Evolutionary conservation across 2,329 filamentous ascomycete species (phyloP).

Genomic region (Corinectria fuckeliana): DNA sequence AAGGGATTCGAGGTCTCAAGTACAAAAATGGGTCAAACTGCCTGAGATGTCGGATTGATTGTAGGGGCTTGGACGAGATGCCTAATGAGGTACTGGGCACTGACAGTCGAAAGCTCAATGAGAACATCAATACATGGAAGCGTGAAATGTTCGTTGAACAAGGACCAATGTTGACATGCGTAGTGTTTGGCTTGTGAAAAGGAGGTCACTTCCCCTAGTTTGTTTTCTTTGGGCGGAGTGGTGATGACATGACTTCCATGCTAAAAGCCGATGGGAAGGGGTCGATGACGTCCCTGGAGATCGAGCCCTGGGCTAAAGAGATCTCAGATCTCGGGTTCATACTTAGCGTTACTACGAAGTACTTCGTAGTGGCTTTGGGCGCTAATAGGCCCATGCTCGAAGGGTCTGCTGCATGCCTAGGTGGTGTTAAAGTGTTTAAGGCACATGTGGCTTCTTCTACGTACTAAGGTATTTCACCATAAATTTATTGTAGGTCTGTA

Average conservation of each 20-base stretch:
- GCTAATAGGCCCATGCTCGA: background rate
- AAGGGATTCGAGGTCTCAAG: background rate
- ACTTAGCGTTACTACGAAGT: constrained; percentile 7
- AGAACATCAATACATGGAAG: background rate
- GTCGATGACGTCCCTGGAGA: constrained; percentile 41
- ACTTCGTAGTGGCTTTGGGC: constrained; percentile 5
- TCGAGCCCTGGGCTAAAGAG: constrained; percentile 33
- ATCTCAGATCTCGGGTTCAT: constrained; percentile 29
- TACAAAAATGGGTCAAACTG: background rate
- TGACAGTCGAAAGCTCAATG: background rate
- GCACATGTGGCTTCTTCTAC: no score
- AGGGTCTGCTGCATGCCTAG: no score
- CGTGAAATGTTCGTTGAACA: background rate
- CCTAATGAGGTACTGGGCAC: background rate
- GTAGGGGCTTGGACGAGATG: background rate
- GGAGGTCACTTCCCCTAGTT: background rate
- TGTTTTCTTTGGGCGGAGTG: constrained; percentile 18
- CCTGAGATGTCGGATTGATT: background rate
- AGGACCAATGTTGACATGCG: background rate
- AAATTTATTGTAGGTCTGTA: no score
- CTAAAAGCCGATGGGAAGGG: constrained; percentile 40
- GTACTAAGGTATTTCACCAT: no score
- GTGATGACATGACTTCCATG: constrained; percentile 38
- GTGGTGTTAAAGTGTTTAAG: no score
- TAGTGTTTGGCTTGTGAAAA: background rate